Conservation (phyloP, 345 rosid genomes). For the Excoecaria cochinchinensis region DNA sequence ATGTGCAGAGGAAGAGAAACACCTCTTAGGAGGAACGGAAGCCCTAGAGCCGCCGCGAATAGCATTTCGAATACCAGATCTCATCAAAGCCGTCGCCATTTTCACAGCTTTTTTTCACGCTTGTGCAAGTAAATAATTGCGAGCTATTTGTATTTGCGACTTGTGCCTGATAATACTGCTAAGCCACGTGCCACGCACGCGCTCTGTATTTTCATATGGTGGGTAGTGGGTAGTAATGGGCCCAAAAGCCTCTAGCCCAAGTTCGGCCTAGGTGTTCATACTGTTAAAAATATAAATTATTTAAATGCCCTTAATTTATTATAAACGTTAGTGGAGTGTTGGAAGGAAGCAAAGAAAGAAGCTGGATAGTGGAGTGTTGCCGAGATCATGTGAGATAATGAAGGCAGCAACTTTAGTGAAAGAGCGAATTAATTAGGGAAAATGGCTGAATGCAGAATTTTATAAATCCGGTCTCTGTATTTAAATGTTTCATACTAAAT, state of each 20-base stretch:
- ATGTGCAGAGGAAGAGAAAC: slow-evolving; percentile 65
- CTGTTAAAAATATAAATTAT: too few species aligned
- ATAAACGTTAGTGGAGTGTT: too few species aligned
- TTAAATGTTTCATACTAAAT: too few species aligned
- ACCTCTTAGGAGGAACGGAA: slow-evolving; percentile 55
- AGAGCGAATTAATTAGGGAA: too few species aligned
- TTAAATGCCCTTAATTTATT: too few species aligned
- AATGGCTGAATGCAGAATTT: too few species aligned
- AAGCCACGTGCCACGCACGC: background rate
- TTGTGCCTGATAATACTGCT: background rate
- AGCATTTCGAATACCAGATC: slow-evolving; percentile 64
- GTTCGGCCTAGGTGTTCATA: background rate
- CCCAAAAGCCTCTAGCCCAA: background rate
- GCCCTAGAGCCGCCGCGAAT: slow-evolving; percentile 52
- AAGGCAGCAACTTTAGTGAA: too few species aligned
- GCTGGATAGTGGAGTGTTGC: too few species aligned
- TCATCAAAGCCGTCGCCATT: slow-evolving; percentile 75
- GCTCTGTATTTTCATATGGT: background rate
- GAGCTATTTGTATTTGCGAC: background rate
- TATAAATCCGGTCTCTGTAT: too few species aligned
- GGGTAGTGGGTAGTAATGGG: background rate
- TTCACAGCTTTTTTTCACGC: background rate
- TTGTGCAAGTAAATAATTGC: background rate
- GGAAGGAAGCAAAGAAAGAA: too few species aligned
- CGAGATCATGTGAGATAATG: too few species aligned